Percentiles rank a stretch among this genome's conserved stretches.
phyloP scores from a whole-genome alignment of 768 basidiomycete genomes.

The Lactarius evosmus region DNA sequence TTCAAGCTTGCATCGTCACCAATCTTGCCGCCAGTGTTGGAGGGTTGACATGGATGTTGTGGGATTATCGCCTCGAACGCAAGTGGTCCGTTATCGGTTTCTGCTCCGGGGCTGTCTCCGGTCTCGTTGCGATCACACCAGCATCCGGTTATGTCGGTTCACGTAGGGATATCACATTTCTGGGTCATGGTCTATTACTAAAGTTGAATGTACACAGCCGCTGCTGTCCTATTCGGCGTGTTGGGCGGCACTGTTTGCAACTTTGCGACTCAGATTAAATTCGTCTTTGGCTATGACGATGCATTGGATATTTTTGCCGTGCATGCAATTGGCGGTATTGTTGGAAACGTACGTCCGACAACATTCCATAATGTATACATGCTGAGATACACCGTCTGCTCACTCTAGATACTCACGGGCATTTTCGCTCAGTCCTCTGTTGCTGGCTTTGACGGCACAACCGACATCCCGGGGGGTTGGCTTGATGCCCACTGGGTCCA shows the following conservation, averaged over 20 bases:
- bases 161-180: constrained; percentile 43
- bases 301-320: constrained; percentile 90
- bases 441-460: constrained; percentile 47
- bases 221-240: constrained; percentile 82
- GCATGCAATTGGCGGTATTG: constrained; percentile 72
- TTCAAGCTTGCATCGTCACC: constrained; percentile 88
- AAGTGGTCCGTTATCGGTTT: constrained; percentile 95
- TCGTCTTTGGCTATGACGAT: constrained; percentile 71
- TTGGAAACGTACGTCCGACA: constrained; percentile 52
- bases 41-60: constrained; percentile 89
- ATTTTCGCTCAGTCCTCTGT: constrained; percentile 38
- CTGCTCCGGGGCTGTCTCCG: constrained; percentile 91
- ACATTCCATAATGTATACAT: background rate
- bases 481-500: constrained; percentile 40
- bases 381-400: background rate
- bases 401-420: constrained; percentile 35
- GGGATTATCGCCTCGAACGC: constrained; percentile 90
- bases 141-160: constrained; percentile 78
- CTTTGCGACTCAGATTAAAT: constrained; percentile 95
- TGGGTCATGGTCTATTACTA: constrained; percentile 1
- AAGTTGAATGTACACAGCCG: constrained; percentile 44
- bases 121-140: constrained; percentile 88
- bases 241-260: constrained; percentile 84
- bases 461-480: constrained; percentile 48
- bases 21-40: constrained; percentile 90